phyloP scores from a whole-genome alignment of 305 asterid species.

The Rubia peregrina region DNA sequence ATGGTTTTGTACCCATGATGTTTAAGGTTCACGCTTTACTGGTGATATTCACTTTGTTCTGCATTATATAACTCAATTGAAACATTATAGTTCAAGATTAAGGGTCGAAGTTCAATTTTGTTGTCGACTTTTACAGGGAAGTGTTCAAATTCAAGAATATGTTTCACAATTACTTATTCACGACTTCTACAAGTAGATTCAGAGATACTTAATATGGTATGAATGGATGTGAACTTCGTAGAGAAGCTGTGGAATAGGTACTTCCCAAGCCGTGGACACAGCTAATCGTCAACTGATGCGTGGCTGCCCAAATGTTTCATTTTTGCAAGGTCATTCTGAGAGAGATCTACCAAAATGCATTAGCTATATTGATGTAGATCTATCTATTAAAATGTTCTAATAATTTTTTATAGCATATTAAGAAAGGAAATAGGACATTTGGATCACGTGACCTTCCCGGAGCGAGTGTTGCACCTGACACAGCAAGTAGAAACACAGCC shows the following conservation, averaged over 20 bases:
- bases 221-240: slow-evolving; percentile 23
- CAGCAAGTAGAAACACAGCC: slow-evolving; percentile 27
- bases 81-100: neutral
- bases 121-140: slow-evolving; percentile 89
- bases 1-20: slow-evolving; percentile 38
- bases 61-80: neutral
- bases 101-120: slow-evolving; percentile 19
- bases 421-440: slow-evolving; percentile 54
- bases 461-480: slow-evolving; percentile 29
- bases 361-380: neutral
- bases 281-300: slow-evolving; percentile 73
- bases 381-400: neutral
- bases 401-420: slow-evolving; percentile 1
- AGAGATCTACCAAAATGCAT: neutral
- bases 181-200: neutral
- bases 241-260: slow-evolving; percentile 98
- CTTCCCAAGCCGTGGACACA: slow-evolving; percentile 63
- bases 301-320: slow-evolving; percentile 62
- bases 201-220: neutral
- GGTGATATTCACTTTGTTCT: neutral
- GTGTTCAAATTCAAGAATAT: neutral
- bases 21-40: slow-evolving; percentile 23
- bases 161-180: neutral
- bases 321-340: slow-evolving; percentile 54
- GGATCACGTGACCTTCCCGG: slow-evolving; percentile 54